These are phyloP conservation scores for Raphanus sativus DNA, from an alignment of 345 rosid genomes.

Conservation along the genomic window DNA sequence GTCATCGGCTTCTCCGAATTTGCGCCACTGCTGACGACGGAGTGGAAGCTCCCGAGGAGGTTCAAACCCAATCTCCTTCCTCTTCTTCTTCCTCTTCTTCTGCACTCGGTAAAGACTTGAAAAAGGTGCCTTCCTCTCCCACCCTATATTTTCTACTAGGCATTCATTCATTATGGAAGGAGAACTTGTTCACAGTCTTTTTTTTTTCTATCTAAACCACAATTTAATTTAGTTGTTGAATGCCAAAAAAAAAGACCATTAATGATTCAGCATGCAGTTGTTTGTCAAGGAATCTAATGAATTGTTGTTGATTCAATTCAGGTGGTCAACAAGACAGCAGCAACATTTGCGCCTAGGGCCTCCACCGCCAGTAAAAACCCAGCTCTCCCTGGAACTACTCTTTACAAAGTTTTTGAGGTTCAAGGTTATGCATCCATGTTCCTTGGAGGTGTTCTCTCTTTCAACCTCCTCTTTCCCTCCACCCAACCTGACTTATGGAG, in stretches of 20 bases:
- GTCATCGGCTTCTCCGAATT: slow-evolving; percentile 30
- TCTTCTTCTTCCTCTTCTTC: slow-evolving; percentile 37
- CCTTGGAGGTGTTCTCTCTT: slow-evolving; percentile 80
- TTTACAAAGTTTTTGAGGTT: slow-evolving; percentile 86
- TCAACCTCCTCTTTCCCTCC: slow-evolving; percentile 84
- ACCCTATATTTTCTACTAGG: background rate
- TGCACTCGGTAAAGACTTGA: slow-evolving; percentile 68
- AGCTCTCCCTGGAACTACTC: slow-evolving; percentile 79
- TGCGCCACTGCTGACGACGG: slow-evolving; percentile 53
- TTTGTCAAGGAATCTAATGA: background rate
- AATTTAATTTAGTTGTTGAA: too few relatives aligned
- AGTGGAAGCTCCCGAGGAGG: slow-evolving; percentile 44
- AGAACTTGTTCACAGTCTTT: background rate
- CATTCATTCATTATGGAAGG: background rate
- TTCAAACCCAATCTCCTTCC: slow-evolving; percentile 24
- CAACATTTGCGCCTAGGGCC: slow-evolving; percentile 95
- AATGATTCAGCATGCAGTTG: background rate
- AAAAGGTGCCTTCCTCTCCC: slow-evolving; percentile 49
- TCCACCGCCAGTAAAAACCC: slow-evolving; percentile 89
- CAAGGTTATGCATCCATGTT: slow-evolving; percentile 81
- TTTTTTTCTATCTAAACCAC: too few relatives aligned
- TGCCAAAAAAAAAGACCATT: too few relatives aligned
- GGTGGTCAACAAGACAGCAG: slow-evolving; percentile 92
- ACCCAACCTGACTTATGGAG: slow-evolving; percentile 93
- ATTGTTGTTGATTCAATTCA: slow-evolving; percentile 30